A percentile compares a stretch with the other conserved stretches of the same genome.
Evolutionary conservation across 305 asterid genomes (phyloP).

Genomic region (Ajuga reptans): DNA sequence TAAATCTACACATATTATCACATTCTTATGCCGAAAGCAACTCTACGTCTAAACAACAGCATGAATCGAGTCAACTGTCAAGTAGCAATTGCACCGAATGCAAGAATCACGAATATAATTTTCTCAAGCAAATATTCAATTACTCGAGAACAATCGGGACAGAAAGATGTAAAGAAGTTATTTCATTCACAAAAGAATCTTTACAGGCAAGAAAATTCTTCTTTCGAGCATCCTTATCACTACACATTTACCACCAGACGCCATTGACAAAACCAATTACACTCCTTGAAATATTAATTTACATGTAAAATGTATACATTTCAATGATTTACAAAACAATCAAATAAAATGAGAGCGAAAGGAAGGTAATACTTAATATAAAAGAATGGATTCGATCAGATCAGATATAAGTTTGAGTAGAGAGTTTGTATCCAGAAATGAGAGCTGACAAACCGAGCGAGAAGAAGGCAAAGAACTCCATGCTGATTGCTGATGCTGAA

Average conservation of each 20-base stretch:
- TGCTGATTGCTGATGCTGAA: constrained; percentile 63
- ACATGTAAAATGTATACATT: not conserved
- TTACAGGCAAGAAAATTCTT: not conserved
- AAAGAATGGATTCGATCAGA: not conserved
- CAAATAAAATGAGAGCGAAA: not conserved
- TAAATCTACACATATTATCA: not conserved
- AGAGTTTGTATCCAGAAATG: constrained; percentile 71
- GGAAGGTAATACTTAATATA: not conserved
- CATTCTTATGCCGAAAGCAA: not conserved
- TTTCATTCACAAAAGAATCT: constrained; percentile 16
- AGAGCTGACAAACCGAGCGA: constrained; percentile 56
- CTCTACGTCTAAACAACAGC: not conserved
- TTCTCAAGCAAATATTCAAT: not conserved
- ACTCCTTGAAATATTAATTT: constrained; percentile 6
- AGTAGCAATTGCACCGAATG: not conserved
- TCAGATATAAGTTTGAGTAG: constrained; percentile 55
- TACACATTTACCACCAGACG: not conserved
- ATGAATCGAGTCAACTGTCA: not conserved
- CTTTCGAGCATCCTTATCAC: not conserved
- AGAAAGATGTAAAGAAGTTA: not conserved
- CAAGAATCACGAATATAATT: not conserved
- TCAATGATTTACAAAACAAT: constrained; percentile 3
- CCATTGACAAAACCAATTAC: not conserved
- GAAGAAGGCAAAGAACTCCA: constrained; percentile 76
- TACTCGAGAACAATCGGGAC: not conserved